phyloP scores from a whole-genome alignment of 768 basidiomycete genomes.

The Lactarius pseudohatsudake region DNA sequence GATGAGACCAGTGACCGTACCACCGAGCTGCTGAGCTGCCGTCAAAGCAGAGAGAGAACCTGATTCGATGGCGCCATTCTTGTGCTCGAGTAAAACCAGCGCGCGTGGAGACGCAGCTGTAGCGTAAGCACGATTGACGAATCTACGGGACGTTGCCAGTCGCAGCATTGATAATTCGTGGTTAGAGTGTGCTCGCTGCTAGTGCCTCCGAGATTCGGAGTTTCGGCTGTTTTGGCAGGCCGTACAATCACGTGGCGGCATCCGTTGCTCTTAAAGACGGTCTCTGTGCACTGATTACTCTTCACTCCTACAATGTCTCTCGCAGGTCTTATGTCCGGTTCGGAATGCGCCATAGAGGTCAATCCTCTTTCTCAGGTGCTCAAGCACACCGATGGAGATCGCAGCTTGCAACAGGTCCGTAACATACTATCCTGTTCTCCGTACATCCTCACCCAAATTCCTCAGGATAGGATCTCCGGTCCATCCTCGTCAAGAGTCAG shows the following conservation, averaged over 20 bases:
- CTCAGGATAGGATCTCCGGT: conserved; percentile 71
- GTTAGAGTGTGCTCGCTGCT: background rate
- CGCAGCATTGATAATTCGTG: conserved; percentile 18
- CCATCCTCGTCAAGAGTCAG: conserved; percentile 70
- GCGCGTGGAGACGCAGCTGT: conserved; percentile 64
- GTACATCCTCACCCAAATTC: background rate
- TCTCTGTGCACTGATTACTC: conserved; percentile 12
- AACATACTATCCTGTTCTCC: background rate
- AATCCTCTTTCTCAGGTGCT: conserved; percentile 89
- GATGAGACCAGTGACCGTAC: conserved; percentile 77
- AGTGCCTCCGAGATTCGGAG: conserved; percentile 2
- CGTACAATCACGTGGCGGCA: conserved; percentile 21
- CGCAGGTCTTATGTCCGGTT: conserved; percentile 79
- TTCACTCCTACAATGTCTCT: conserved; percentile 55
- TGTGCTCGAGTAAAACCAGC: conserved; percentile 89
- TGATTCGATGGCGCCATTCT: conserved; percentile 75
- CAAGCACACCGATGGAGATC: conserved; percentile 87
- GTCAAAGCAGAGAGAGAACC: conserved; percentile 88
- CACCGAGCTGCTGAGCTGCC: conserved; percentile 84
- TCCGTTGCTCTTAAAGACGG: background rate
- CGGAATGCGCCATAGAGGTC: conserved; percentile 81
- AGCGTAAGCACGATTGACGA: conserved; percentile 50
- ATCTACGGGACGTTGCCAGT: conserved; percentile 3
- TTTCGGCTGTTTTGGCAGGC: background rate
- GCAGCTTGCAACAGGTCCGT: conserved; percentile 80